Base-by-base conservation (phyloP, 805 yeast genomes). In the Saccharomyces cerevisiae region DNA sequence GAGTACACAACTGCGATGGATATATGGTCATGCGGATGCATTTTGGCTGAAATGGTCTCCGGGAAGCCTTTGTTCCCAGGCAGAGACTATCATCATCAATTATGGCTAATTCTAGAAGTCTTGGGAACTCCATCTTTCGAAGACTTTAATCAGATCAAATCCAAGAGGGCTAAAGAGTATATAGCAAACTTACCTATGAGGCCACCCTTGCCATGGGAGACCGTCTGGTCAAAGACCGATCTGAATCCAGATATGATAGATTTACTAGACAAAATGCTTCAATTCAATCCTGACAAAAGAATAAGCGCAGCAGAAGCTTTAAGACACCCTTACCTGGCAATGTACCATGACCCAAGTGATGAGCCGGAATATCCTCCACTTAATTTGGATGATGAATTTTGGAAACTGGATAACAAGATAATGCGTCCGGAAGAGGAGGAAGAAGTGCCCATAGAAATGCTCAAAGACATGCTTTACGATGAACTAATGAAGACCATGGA, bases 11-110 rank as follows among this genome's bases (percentile, higher is more conserved):
- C 85, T 8, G 88, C 90, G 0, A 84, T 87, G 56, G 94, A 87
- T 64, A 75, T 86, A 14, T 87, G 94, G 94, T 82, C 89, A 0
- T 83, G 85, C 46, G 94, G 92, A 0, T 86, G 92, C 64, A 84
- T 87, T 32, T 63, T 87, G 31, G 91, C 87, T 0, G 94, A 87
- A 66, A 73, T 86, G 76, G 73, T 83, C 6, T 69, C 73, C 41
- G 77, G 82, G 6, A 77, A 76, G 56, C 90, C 92, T 0, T 67
- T 87, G 8, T 82, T 87, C 61, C 92, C 92, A 0, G 94, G 94
- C 0, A 77, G 80, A 53, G 91, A 86, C 67, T 86, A 84, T 65
- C 79, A 80, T 51, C 81, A 84, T 64, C 96, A 83, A 66, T 69
- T 83, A 56, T 73, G 81, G 70, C 71, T 85, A 24, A 86, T 86